phyloP scores from a whole-genome alignment of 352 stramenopile genomes.

The Pythium sp. region DNA sequence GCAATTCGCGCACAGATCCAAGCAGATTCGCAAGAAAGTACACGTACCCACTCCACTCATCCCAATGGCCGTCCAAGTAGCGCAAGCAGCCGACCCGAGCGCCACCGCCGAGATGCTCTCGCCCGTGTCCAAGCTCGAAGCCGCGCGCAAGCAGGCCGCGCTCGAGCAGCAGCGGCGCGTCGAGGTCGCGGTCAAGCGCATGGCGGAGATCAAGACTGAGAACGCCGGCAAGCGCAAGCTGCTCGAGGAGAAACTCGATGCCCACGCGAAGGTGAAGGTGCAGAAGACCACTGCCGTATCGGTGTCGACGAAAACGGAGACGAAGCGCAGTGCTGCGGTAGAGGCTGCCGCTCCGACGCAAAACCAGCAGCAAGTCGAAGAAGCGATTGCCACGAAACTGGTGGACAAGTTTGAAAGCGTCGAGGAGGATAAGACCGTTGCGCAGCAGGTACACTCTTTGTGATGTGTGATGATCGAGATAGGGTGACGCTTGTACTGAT shows the following conservation, averaged over 20 bases:
- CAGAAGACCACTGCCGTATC: conserved; percentile 39
- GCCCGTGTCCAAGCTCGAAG: conserved; percentile 75
- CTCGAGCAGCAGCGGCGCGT: conserved; percentile 74
- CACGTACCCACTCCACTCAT: conserved; percentile 5
- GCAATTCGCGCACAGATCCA: not conserved
- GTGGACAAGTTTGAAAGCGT: conserved; percentile 4
- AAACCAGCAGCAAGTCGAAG: not conserved
- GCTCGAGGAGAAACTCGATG: conserved; percentile 41
- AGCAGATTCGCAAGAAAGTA: conserved; percentile 9
- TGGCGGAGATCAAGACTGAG: conserved; percentile 50
- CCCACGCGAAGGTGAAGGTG: conserved; percentile 38
- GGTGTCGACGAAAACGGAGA: conserved; percentile 20
- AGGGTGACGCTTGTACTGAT: not conserved
- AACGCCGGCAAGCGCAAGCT: conserved; percentile 59
- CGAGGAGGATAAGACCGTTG: conserved; percentile 8
- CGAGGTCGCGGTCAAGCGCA: conserved; percentile 50
- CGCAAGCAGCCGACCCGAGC: conserved; percentile 47
- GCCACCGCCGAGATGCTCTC: conserved; percentile 45
- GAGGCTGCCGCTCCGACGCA: conserved; percentile 5
- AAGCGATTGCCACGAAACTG: not conserved
- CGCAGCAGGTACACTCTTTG: conserved; percentile 11
- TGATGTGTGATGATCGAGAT: not conserved
- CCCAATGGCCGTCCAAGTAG: conserved; percentile 61
- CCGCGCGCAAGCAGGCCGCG: conserved; percentile 50
- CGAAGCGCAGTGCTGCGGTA: conserved; percentile 6